Percentiles rank a stretch among this genome's conserved stretches.
Conservation (phyloP, 2,329 filamentous ascomycete genomes). For the Colletotrichum neosansevieriae region DNA sequence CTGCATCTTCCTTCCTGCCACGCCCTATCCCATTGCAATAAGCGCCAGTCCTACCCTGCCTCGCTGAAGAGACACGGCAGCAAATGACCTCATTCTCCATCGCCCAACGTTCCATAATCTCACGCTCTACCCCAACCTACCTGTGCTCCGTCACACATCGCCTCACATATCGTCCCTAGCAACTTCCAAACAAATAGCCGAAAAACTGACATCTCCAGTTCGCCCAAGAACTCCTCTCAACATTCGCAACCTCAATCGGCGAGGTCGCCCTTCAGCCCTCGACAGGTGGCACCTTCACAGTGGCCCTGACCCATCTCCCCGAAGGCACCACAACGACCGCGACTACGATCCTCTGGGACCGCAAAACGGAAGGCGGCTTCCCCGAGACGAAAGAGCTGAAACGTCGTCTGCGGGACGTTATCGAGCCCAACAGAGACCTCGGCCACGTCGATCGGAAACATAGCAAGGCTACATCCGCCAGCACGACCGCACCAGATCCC, state of each 20-base stretch:
- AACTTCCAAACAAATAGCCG: no score
- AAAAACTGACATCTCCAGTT: conserved; percentile 66
- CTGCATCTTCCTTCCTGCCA: neutral
- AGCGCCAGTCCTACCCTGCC: neutral
- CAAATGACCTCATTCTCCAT: conserved; percentile 30
- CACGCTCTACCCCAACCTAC: neutral
- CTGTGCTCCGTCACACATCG: no score
- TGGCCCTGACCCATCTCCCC: conserved; percentile 67
- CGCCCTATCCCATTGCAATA: neutral
- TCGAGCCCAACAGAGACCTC: conserved; percentile 81
- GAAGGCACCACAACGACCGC: conserved; percentile 47
- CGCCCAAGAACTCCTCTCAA: conserved; percentile 94
- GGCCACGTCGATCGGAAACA: conserved; percentile 81
- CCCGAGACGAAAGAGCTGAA: conserved; percentile 95
- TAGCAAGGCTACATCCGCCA: conserved; percentile 25
- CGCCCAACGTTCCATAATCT: neutral
- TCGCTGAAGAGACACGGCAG: no score
- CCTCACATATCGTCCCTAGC: no score
- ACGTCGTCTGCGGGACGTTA: conserved; percentile 82
- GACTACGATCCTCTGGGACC: conserved; percentile 83
- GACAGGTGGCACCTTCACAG: conserved; percentile 85
- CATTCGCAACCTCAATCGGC: conserved; percentile 85
- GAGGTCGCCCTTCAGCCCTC: conserved; percentile 89
- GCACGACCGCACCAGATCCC: neutral
- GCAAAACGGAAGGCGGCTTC: conserved; percentile 88